Evolutionary conservation across 2,329 filamentous ascomycete species (phyloP), one percentile per base, ranked within the genome.

Genomic region (Trichoderma endophyticum): DNA sequence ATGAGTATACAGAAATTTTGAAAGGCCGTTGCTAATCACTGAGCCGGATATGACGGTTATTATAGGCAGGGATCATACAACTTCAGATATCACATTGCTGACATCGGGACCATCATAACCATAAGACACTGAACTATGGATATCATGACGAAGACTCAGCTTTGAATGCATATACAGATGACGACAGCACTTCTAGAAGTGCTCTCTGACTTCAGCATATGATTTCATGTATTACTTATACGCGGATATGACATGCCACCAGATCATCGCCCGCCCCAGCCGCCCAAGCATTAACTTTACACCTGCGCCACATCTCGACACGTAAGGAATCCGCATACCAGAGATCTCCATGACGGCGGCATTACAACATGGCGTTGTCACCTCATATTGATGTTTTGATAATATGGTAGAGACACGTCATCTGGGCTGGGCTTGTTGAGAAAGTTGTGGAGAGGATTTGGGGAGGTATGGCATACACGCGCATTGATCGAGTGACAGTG

Each of bases 281-380:
- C 30, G 43, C 62, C 36, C 24, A 43, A 32, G 26, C 24, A 67
- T 67, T 43, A 67, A 43, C 51, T 67, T 67, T 67, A 4, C 66
- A 70, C 39, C 66, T 70, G 57, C 66, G 34, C 66, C 66, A 70
- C 66, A 62, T 34, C 39, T n/a, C 34, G 48, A 54, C 57, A 9
- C 57, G 66, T n/a, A 61, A 70, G 48, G 28, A 26, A 51, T 62
- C 8, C 36, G 36, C 28, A 70, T 70, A 26, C 57, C 57, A 34
- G 26, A 18, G 57, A 62, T 61, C 48, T 36, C 26, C 11, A 62
- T 70, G 66, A 70, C 66, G 66, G 57, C 36, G 36, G 5, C 15
- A 70, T 70, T 70, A 61, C 57, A 57, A 11, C 51, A 67, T 62
- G 57, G 66, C 56, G 66, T 43, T 59, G 57, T 62, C 57, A 62